phyloP scores from a whole-genome alignment of 345 rosid species.

The Populus ilicifolia region DNA sequence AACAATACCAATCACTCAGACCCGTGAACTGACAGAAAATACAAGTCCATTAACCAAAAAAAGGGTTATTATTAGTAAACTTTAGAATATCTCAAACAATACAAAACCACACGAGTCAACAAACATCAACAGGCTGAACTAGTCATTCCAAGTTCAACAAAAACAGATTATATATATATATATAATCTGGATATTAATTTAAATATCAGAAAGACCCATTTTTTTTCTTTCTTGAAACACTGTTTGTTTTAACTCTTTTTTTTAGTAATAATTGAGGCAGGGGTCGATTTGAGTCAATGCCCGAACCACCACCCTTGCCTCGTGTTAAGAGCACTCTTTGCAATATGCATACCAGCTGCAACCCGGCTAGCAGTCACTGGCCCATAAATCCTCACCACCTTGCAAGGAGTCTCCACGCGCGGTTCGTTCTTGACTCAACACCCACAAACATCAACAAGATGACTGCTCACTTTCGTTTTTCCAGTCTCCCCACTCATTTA shows the following conservation, averaged over 20 bases:
- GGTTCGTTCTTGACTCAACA: conserved; percentile 99
- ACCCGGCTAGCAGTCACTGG: background rate
- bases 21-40: too few species aligned
- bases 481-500: background rate
- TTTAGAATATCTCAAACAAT: background rate
- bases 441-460: conserved; percentile 29
- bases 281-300: conserved; percentile 95
- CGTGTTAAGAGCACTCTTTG: conserved; percentile 24
- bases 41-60: background rate
- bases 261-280: conserved; percentile 10
- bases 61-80: background rate
- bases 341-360: background rate
- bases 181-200: background rate
- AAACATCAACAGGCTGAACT: background rate
- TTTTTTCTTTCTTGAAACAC: background rate
- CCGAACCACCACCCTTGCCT: conserved; percentile 99
- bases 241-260: background rate
- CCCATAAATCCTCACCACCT: conserved; percentile 28
- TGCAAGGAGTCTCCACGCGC: conserved; percentile 66
- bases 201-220: background rate
- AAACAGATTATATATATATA: background rate
- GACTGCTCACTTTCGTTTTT: background rate
- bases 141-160: background rate
- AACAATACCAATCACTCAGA: too few species aligned
- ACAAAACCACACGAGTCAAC: background rate